phyloP scores from a whole-genome alignment of 2,329 filamentous ascomycete genomes.

The Chaetothyriales sp. region DNA sequence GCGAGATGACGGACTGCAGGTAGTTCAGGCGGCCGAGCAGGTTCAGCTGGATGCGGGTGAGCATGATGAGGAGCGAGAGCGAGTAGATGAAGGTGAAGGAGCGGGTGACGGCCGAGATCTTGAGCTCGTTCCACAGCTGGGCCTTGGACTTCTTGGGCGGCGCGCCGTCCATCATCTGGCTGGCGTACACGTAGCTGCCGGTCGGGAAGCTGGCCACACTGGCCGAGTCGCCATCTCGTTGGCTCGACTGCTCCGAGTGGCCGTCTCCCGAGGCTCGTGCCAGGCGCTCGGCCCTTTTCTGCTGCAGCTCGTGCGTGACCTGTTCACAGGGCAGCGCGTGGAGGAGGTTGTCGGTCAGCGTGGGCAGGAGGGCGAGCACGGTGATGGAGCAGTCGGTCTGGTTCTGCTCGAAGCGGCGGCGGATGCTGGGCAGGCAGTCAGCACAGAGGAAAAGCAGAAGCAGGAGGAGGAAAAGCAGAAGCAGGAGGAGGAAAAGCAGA shows the following conservation, averaged over 20 bases:
- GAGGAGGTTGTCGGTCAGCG: constrained; percentile 77
- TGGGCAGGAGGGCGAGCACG: constrained; percentile 86
- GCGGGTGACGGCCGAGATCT: constrained; percentile 80
- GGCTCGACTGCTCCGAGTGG: constrained; percentile 48
- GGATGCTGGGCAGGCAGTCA: constrained; percentile 48
- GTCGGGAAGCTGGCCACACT: constrained; percentile 65
- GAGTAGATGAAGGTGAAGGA: constrained; percentile 89
- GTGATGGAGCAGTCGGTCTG: constrained; percentile 98
- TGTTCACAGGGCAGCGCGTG: constrained; percentile 80
- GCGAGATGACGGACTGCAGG: constrained; percentile 82
- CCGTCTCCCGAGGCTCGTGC: constrained; percentile 36
- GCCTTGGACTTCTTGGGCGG: constrained; percentile 62
- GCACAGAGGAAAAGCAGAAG: not conserved
- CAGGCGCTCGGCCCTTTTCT: constrained; percentile 65
- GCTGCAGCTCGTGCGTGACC: constrained; percentile 84
- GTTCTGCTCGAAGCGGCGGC: constrained; percentile 94
- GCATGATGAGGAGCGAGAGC: constrained; percentile 71
- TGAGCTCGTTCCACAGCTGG: constrained; percentile 94
- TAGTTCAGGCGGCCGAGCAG: constrained; percentile 91
- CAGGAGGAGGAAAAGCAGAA: constrained; percentile 7
- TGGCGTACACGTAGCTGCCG: constrained; percentile 71
- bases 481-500: not conserved
- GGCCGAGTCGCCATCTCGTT: constrained; percentile 69
- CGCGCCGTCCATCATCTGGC: constrained; percentile 47
- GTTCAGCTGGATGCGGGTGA: constrained; percentile 92